phyloP scores from a whole-genome alignment of 2,329 filamentous ascomycete species.

The Calonectria hongkongensis region DNA sequence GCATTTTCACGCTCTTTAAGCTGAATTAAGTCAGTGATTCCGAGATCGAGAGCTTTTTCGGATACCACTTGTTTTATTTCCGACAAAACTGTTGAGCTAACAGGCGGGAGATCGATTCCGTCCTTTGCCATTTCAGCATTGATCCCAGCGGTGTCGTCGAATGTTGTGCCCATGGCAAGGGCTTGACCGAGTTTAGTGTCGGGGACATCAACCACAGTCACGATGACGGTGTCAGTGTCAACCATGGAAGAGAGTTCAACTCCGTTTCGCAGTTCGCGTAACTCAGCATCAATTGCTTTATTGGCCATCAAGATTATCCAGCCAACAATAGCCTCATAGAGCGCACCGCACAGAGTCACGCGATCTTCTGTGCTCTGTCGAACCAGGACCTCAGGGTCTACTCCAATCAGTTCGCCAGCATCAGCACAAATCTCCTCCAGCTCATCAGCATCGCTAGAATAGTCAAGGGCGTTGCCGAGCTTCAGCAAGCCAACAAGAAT shows the following conservation, averaged over 20 bases:
- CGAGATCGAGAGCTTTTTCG: conserved; percentile 85
- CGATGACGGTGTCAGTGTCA: conserved; percentile 88
- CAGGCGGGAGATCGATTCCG: conserved; percentile 83
- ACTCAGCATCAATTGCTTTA: conserved; percentile 84
- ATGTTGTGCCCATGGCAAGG: conserved; percentile 89
- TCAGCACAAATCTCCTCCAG: conserved; percentile 93
- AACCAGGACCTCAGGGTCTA: conserved; percentile 88
- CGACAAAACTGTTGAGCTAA: conserved; percentile 86
- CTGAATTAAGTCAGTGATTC: conserved; percentile 79
- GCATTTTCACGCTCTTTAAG: conserved; percentile 85
- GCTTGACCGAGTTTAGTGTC: conserved; percentile 88
- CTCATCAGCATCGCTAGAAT: conserved; percentile 87
- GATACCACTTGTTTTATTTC: conserved; percentile 90
- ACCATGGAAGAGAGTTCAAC: conserved; percentile 81
- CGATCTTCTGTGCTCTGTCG: conserved; percentile 89
- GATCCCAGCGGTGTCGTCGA: conserved; percentile 94
- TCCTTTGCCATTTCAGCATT: conserved; percentile 98
- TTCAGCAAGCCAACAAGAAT: conserved; percentile 92
- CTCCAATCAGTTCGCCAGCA: conserved; percentile 87
- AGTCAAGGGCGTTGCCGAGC: conserved; percentile 91
- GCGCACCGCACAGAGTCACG: conserved; percentile 85
- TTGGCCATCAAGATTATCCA: conserved; percentile 96
- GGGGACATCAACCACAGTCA: conserved; percentile 92
- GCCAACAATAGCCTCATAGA: conserved; percentile 98
- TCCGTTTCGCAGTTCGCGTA: conserved; percentile 79